Evolutionary conservation across 2,329 filamentous ascomycete genomes (phyloP).

Genomic region (Trichoderma arundinaceum): DNA sequence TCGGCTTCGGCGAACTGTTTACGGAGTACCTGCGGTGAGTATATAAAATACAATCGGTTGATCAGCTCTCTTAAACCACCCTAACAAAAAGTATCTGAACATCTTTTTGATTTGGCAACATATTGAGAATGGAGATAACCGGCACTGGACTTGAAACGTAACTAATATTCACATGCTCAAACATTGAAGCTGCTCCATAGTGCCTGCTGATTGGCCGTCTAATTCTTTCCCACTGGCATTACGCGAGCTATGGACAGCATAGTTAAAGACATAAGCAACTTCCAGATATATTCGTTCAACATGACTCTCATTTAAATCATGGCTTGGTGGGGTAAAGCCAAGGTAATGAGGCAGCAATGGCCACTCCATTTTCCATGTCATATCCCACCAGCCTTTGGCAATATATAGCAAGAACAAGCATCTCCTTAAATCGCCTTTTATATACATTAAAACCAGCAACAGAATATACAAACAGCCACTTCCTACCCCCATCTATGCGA

Average conservation of each 20-base stretch:
- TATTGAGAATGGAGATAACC: no score
- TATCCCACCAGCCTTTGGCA: neutral
- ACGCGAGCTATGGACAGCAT: neutral
- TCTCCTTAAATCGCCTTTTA: neutral
- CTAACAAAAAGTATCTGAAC: no score
- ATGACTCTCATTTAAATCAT: slow-evolving; percentile 8
- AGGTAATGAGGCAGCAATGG: neutral
- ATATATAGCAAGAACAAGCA: neutral
- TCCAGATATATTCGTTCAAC: neutral
- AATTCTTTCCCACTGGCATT: neutral
- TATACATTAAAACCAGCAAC: slow-evolving; percentile 9
- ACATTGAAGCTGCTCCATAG: no score
- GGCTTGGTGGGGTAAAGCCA: neutral
- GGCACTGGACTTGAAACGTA: no score
- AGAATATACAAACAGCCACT: neutral
- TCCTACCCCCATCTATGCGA: slow-evolving; percentile 47
- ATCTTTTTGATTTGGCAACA: no score
- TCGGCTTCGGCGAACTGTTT: no score
- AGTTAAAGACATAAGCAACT: neutral
- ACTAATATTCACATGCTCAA: no score
- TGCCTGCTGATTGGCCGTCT: neutral
- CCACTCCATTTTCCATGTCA: no score
- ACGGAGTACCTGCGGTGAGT: no score
- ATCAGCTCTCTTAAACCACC: no score
- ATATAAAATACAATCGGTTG: no score